These are phyloP conservation scores for Trichoderma gracile DNA, from an alignment of 2,329 filamentous ascomycete genomes.

Conservation along the genomic window DNA sequence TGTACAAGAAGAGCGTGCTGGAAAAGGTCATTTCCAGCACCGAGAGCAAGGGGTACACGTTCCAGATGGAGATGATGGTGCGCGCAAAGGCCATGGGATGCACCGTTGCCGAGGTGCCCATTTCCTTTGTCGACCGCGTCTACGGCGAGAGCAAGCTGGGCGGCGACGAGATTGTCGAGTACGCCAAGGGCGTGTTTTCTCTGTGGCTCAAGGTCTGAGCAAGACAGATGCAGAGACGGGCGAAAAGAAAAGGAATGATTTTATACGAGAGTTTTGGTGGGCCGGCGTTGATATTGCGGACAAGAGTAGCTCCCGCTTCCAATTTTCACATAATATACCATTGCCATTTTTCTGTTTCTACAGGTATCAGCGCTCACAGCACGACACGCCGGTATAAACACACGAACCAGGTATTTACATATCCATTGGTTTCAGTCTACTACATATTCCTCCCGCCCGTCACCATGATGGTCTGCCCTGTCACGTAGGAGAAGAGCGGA, in stretches of 20 bases:
- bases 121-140: conserved; percentile 90
- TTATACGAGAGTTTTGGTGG: conserved; percentile 18
- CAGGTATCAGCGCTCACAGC: neutral
- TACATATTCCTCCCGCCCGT: conserved; percentile 72
- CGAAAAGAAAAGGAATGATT: conserved; percentile 23
- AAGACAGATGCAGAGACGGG: neutral
- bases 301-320: conserved; percentile 27
- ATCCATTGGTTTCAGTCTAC: conserved; percentile 34
- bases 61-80: conserved; percentile 99
- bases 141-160: conserved; percentile 96
- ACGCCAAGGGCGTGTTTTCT: conserved; percentile 79
- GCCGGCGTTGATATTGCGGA: conserved; percentile 33
- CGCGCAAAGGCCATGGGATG: conserved; percentile 94
- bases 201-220: conserved; percentile 74
- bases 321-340: conserved; percentile 19
- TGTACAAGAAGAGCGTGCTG: conserved; percentile 90
- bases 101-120: conserved; percentile 92
- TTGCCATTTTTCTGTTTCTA: conserved; percentile 6
- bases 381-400: neutral
- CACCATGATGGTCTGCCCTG: conserved; percentile 83
- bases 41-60: conserved; percentile 95
- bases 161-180: conserved; percentile 93
- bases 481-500: conserved; percentile 81
- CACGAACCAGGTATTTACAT: neutral
- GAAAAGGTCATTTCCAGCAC: conserved; percentile 88